phyloP scores from a whole-genome alignment of 257 asterid species.

The Penstemon eatonii region DNA sequence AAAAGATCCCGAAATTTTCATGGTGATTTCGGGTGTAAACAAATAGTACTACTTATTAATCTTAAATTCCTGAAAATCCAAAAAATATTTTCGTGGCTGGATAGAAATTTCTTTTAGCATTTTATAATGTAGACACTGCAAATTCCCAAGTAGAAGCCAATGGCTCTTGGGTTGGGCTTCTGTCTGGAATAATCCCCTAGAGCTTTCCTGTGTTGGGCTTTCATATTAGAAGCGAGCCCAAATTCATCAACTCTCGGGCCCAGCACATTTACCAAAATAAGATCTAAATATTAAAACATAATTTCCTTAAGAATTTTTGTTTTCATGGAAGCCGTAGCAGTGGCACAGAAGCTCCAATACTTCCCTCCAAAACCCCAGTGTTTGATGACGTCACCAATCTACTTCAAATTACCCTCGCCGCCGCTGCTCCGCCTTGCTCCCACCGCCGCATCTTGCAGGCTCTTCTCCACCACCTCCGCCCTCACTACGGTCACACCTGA shows the following conservation, averaged over 20 bases:
- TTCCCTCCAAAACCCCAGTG: conserved; percentile 46
- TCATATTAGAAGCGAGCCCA: background rate
- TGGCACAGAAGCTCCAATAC: background rate
- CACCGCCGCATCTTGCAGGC: conserved; percentile 42
- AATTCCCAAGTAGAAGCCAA: no score
- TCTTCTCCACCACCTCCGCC: conserved; percentile 35
- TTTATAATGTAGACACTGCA: no score
- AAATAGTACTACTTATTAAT: no score
- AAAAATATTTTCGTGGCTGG: no score
- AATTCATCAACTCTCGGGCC: background rate
- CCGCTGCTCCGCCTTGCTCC: conserved; percentile 40
- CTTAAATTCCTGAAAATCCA: no score
- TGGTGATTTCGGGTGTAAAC: no score
- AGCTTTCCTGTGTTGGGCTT: background rate
- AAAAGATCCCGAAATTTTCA: no score
- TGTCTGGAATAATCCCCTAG: background rate
- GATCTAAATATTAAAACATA: background rate
- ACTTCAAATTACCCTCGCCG: conserved; percentile 33
- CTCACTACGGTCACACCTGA: conserved; percentile 23
- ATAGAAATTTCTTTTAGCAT: no score
- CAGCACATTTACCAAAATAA: background rate
- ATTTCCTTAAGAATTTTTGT: background rate
- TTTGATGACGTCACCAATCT: conserved; percentile 42
- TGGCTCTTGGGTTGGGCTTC: background rate
- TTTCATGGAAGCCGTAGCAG: conserved; percentile 30